These are phyloP conservation scores for Cordyceps tenuipes DNA, from an alignment of 2,329 filamentous ascomycete species.

Conservation along the genomic window DNA sequence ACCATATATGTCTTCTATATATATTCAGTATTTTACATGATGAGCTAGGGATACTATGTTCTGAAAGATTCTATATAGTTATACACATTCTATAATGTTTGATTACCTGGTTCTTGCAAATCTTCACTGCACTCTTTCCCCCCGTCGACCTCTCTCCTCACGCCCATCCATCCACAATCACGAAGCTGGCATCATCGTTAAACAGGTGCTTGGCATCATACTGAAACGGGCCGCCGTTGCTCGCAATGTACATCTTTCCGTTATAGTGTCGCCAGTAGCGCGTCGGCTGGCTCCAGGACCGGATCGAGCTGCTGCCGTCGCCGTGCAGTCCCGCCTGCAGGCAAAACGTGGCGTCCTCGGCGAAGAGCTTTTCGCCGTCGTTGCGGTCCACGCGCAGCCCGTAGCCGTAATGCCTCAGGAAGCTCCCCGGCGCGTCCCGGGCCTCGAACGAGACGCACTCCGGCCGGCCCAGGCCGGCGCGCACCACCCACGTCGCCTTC, in stretches of 20 bases:
- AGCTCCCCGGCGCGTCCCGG: constrained; percentile 48
- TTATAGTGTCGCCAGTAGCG: constrained; percentile 48
- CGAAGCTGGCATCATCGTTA: background rate
- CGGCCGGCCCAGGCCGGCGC: constrained; percentile 45
- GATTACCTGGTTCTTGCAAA: too few species aligned
- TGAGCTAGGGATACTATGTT: too few species aligned
- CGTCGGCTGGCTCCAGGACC: constrained; percentile 53
- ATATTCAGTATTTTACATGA: background rate
- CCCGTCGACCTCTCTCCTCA: background rate
- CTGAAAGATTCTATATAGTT: too few species aligned
- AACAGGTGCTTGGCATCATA: background rate
- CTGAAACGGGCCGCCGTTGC: constrained; percentile 34
- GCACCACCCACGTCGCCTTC: constrained; percentile 45
- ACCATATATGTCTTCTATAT: background rate
- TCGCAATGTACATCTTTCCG: constrained; percentile 22
- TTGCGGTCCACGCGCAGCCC: constrained; percentile 38
- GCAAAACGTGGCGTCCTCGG: constrained; percentile 57
- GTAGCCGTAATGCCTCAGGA: constrained; percentile 48
- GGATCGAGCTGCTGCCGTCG: constrained; percentile 40
- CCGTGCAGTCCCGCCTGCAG: constrained; percentile 42
- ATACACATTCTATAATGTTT: too few species aligned
- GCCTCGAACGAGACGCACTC: constrained; percentile 56
- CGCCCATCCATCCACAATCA: background rate
- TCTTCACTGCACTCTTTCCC: too few species aligned
- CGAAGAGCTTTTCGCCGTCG: constrained; percentile 48